These are phyloP conservation scores for Backusella tarrabulga DNA, from an alignment of 192 early-diverging fungal species.

Conservation along the genomic window DNA sequence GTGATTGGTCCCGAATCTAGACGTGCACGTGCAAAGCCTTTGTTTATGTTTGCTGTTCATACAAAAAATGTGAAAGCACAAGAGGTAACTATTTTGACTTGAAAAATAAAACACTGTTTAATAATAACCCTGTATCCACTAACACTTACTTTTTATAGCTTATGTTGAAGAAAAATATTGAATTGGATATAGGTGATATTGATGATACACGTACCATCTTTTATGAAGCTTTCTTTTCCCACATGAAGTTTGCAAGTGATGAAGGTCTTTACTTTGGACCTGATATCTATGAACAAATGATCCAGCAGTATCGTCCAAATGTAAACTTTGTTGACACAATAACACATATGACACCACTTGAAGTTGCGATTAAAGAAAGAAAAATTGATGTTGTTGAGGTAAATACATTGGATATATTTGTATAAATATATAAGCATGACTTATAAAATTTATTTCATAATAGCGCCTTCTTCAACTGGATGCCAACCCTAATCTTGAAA, in stretches of 20 bases:
- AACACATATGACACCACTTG: conserved; percentile 40
- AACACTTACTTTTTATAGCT: not conserved
- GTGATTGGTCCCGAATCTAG: not conserved
- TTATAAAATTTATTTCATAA: not conserved
- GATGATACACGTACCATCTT: conserved; percentile 14
- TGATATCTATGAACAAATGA: conserved; percentile 6
- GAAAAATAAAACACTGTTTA: not conserved
- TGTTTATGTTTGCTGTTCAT: conserved; percentile 13
- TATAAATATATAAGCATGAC: not conserved
- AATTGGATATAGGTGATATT: conserved; percentile 1
- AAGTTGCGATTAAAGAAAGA: conserved; percentile 38
- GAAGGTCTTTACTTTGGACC: not conserved
- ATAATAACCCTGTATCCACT: not conserved
- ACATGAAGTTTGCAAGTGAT: not conserved
- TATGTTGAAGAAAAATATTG: conserved; percentile 19
- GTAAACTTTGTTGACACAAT: conserved; percentile 36
- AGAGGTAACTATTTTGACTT: not conserved
- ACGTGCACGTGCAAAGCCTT: not conserved
- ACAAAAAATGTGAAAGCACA: not conserved
- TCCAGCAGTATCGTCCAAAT: conserved; percentile 21
- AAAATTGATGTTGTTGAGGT: conserved; percentile 35
- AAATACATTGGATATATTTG: not conserved
- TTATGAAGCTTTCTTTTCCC: conserved; percentile 18
- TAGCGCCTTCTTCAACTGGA: conserved; percentile 33
- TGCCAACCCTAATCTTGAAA: conserved; percentile 42